phyloP scores from a whole-genome alignment of 208 protist genomes.

The Blechomonas ayalai region DNA sequence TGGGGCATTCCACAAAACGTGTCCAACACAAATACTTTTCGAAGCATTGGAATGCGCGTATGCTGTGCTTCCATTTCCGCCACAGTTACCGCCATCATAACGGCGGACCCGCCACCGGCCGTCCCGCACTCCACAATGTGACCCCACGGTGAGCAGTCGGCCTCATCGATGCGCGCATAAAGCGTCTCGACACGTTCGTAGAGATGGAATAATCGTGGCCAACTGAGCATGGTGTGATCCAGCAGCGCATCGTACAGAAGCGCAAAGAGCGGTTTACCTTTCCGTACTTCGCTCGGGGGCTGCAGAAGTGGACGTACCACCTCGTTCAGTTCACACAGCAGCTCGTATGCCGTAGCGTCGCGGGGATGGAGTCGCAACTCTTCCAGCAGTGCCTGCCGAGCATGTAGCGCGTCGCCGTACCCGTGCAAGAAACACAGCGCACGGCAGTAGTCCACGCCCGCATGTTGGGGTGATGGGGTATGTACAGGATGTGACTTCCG shows the following conservation, averaged over 20 bases:
- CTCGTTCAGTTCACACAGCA: constrained; percentile 47
- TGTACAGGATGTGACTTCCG: not conserved
- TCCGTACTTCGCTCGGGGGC: constrained; percentile 34
- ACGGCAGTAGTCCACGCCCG: constrained; percentile 57
- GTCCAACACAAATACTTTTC: constrained; percentile 58
- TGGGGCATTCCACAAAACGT: constrained; percentile 68
- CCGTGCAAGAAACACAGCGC: constrained; percentile 53
- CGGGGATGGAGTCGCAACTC: constrained; percentile 52
- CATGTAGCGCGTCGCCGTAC: constrained; percentile 30
- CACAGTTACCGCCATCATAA: constrained; percentile 57
- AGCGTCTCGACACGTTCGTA: constrained; percentile 21
- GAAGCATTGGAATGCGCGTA: constrained; percentile 6
- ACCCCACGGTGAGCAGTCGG: not conserved
- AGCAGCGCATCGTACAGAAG: constrained; percentile 59
- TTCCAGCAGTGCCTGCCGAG: constrained; percentile 62
- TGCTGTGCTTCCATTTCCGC: constrained; percentile 11
- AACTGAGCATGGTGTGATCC: constrained; percentile 76
- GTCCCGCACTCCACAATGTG: constrained; percentile 73
- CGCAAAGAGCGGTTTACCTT: constrained; percentile 47
- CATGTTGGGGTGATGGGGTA: constrained; percentile 2
- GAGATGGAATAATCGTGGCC: constrained; percentile 57
- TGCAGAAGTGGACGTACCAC: constrained; percentile 22
- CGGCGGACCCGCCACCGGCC: constrained; percentile 51
- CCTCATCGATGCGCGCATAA: not conserved
- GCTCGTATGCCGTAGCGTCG: constrained; percentile 14